A percentile compares a stretch with the other conserved stretches of the same genome.
phyloP scores from a whole-genome alignment of 306 rosid species.

The Citrullus colocynthis region DNA sequence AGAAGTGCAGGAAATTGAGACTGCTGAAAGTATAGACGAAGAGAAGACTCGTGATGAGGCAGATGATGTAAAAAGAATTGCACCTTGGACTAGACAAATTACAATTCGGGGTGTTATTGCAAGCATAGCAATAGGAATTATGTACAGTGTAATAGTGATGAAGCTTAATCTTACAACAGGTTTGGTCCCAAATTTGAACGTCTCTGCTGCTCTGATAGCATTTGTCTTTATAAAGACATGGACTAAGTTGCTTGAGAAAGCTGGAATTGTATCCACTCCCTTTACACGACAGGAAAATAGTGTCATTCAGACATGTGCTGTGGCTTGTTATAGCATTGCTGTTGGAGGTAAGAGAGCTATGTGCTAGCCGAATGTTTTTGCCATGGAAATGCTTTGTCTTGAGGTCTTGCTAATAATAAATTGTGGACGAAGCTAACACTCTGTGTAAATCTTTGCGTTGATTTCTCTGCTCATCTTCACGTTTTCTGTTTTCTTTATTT shows the following conservation, averaged over 20 bases:
- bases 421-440: too few relatives aligned
- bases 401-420: too few relatives aligned
- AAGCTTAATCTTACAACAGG: constrained; percentile 97
- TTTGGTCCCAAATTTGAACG: constrained; percentile 85
- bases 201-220: constrained; percentile 95
- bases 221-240: constrained; percentile 69
- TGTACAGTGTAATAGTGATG: constrained; percentile 82
- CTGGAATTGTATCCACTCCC: constrained; percentile 63
- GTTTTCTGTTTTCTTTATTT: too few relatives aligned
- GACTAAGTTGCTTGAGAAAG: constrained; percentile 66
- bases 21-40: constrained; percentile 14
- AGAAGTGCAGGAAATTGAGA: constrained; percentile 39
- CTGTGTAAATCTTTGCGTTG: too few relatives aligned
- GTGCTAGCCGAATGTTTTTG: neutral
- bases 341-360: constrained; percentile 59
- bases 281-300: constrained; percentile 94
- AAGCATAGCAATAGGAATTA: constrained; percentile 50
- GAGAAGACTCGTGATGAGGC: constrained; percentile 28
- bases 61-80: constrained; percentile 36
- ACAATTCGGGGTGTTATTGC: constrained; percentile 72
- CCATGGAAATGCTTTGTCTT: neutral
- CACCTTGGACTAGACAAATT: constrained; percentile 66
- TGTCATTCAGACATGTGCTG: constrained; percentile 89
- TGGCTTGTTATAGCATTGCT: constrained; percentile 89
- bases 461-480: too few relatives aligned